Evolutionary conservation across 306 rosid species (phyloP), one percentile per base, ranked within the genome.

Genomic region (Rosa chinensis): DNA sequence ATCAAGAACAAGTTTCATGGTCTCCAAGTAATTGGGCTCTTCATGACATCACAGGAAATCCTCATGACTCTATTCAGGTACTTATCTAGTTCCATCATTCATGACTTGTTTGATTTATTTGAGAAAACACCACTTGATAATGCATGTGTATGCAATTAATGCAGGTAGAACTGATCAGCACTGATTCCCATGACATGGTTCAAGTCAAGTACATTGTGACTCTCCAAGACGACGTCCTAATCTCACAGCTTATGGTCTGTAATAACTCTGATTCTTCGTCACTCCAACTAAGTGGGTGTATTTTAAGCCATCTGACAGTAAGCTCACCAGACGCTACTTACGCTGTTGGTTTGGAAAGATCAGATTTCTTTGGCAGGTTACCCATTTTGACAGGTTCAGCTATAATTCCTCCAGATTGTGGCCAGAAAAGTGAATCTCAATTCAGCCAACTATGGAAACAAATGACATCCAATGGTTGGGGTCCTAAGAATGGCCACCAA

Each of bases 321-420:
- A 92, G 97, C 85, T 76, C 97, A 47, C 93, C 99, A 10, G 97
- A 91, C 68, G 97, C 99, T 71, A 92, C 97, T 40, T 92, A 75
- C 70, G 97, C 97, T 52, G 25, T 94, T 45, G 99, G 97, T 71
- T 71, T 92, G 72, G 95, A 89, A 83, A 75, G 92, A 73, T 94
- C 97, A 35, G 80, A 74, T 74, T 92, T 91, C 84, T 75, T 77
- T 44, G 78, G 67, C 58, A 70, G 55, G 32, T 82, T 90, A 28
- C 93, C 94, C 72, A 80, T 89, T 80, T 77, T 80, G 67, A 85
- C 97, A 42, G 78, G 74, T 28, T 91, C 81, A 52, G 66, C 83
- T 58, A 63, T 92, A 49, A 77, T 87, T 75, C 97, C 95, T 77
- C 86, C 90, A 4, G 85, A 88, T 52, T 82, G 69, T 23, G 79